phyloP scores from a whole-genome alignment of 176 grass and related monocot genomes.

The Paspalum vaginatum region DNA sequence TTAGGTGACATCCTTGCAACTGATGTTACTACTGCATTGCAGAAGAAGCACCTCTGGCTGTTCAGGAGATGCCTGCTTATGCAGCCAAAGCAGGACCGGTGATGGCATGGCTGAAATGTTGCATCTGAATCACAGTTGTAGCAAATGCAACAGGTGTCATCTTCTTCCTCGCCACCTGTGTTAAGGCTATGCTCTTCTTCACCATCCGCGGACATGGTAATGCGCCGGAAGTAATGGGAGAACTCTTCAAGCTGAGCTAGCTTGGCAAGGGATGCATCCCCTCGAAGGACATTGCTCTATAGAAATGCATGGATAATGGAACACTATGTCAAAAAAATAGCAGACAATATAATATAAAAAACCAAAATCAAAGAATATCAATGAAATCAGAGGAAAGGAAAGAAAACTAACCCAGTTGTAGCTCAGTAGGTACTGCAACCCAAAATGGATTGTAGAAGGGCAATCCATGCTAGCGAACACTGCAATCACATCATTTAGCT shows the following conservation, averaged over 20 bases:
- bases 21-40: conserved; percentile 68
- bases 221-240: conserved; percentile 55
- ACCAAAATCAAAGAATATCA: conserved; percentile 15
- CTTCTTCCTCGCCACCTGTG: conserved; percentile 43
- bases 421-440: conserved; percentile 76
- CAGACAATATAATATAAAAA: conserved; percentile 5
- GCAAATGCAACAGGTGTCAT: conserved; percentile 85
- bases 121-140: conserved; percentile 71
- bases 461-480: conserved; percentile 91
- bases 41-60: conserved; percentile 86
- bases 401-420: conserved; percentile 84
- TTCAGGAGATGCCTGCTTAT: conserved; percentile 88
- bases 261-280: conserved; percentile 62
- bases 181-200: conserved; percentile 23
- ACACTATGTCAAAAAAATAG: background rate
- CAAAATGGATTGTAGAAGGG: conserved; percentile 70
- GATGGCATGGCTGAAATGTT: conserved; percentile 77
- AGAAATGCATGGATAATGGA: conserved; percentile 25
- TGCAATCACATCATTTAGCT: conserved; percentile 69
- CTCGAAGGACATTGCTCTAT: conserved; percentile 67
- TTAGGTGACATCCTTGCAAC: conserved; percentile 1
- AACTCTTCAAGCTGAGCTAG: conserved; percentile 73
- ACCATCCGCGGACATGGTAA: conserved; percentile 31
- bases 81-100: conserved; percentile 79
- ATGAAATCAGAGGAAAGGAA: conserved; percentile 29